Conservation (phyloP, 768 basidiomycete species). For the Russula foetens region DNA sequence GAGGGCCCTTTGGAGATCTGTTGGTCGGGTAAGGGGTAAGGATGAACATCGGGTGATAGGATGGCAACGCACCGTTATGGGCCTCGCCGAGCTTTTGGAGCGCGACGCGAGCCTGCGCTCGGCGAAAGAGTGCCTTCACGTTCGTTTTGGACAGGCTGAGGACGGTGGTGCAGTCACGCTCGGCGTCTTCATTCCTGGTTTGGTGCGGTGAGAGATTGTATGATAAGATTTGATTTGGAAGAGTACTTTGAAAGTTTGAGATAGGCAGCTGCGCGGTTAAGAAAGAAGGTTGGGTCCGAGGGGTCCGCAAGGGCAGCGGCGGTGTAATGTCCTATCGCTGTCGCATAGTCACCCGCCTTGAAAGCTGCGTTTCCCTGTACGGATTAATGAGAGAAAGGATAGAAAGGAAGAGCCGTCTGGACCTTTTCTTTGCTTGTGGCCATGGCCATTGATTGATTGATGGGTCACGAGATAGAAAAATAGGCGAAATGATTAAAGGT, state of each 20-base stretch:
- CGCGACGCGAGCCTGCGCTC: constrained; percentile 62
- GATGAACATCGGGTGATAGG: no score
- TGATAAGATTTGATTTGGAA: neutral
- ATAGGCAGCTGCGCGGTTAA: constrained; percentile 89
- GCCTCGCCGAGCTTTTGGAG: constrained; percentile 52
- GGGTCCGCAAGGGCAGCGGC: constrained; percentile 66
- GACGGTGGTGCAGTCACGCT: constrained; percentile 52
- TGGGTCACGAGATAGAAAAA: no score
- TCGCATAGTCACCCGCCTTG: constrained; percentile 68
- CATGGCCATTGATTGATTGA: no score
- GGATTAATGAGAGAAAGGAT: neutral
- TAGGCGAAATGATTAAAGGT: no score
- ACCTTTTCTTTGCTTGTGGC: constrained; percentile 5
- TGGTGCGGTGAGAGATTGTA: neutral
- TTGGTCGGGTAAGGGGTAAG: neutral
- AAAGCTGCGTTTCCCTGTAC: constrained; percentile 86
- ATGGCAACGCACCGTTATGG: constrained; percentile 41
- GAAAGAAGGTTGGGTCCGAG: constrained; percentile 64
- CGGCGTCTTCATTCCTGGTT: constrained; percentile 18
- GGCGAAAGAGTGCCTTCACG: constrained; percentile 72
- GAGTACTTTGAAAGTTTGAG: constrained; percentile 87
- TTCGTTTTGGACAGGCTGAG: constrained; percentile 49
- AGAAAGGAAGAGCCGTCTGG: neutral
- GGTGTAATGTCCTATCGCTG: constrained; percentile 82
- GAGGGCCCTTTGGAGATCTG: constrained; percentile 57